Conservation (phyloP, 2,329 filamentous ascomycete genomes). For the Colletotrichum somersetense region DNA sequence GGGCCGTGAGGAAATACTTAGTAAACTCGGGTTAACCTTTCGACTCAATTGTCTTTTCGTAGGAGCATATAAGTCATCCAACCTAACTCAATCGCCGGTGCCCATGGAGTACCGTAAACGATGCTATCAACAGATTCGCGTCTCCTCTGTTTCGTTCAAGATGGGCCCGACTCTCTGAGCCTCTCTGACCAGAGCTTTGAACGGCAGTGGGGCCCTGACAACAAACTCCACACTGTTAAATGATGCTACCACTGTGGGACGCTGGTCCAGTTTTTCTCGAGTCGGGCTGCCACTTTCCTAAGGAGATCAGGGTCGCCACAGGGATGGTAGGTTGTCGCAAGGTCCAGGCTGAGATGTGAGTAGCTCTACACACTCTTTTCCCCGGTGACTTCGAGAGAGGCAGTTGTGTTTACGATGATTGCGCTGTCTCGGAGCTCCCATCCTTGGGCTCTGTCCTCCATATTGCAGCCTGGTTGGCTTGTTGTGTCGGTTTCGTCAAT, state of each 20-base stretch:
- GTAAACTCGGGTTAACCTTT: background rate
- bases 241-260: conserved; percentile 9
- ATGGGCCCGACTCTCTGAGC: too few relatives aligned
- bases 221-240: conserved; percentile 11
- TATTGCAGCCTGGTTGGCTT: background rate
- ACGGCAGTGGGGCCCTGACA: background rate
- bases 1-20: background rate
- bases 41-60: conserved; percentile 3
- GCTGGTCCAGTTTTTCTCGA: conserved; percentile 6
- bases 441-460: background rate
- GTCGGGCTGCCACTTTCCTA: background rate
- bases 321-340: background rate
- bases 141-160: too few relatives aligned
- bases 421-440: background rate
- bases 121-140: background rate
- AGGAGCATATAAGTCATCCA: background rate
- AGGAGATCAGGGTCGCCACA: background rate
- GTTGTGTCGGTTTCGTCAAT: too few relatives aligned
- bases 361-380: background rate
- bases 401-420: background rate
- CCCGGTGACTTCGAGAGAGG: background rate
- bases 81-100: background rate
- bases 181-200: background rate
- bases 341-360: background rate
- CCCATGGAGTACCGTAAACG: background rate